Base-by-base conservation (phyloP, 2,329 filamentous ascomycete genomes). In the Xylariaceae sp. region DNA sequence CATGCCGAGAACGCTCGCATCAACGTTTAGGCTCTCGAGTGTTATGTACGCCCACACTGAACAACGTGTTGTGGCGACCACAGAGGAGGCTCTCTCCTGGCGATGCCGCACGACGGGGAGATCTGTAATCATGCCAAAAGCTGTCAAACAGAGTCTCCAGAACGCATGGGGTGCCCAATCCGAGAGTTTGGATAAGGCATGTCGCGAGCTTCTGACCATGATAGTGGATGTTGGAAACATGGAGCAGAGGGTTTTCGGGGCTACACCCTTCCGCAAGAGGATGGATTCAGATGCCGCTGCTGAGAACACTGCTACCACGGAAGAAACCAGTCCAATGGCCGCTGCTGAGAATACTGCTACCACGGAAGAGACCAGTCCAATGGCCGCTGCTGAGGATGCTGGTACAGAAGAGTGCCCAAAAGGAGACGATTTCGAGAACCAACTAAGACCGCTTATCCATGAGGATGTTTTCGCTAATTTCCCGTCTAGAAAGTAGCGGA, bases 11-110 rank as follows among this genome's bases (percentile, higher is more conserved):
- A 17, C 64, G 64, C 2, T 73, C 75, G 0, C 68, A 75, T 53
- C 71, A 71, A 80, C 82, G 17, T 82, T 93, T 63, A 72, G 82
- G 56, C 71, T 86, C 58, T 80, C 86, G 65, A 82, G 80, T 53
- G 71, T 85, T n/a, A 79, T 96, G 53, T 71, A 96, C 13, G 95
- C 90, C 0, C 89, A 96, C 72, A 77, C 79, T 45, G 85, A 90
- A 67, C 85, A 87, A 68, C 81, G 92, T 17, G 78, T 85, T 11
- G 89, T 90, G 7, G 91, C 92, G 2, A 78, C 87, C 49, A 88
- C 88, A 58, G 78, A 84, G 34, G 92, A 97, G 73, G 89, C 93
- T 65, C 84, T 90, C 59, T 30, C 23, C 23, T 30, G 23, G 88
- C 89, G 8, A 78, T 90, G 0, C 95, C 94, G 74, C 88, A 96